phyloP scores from a whole-genome alignment of 2,329 filamentous ascomycete species.

The Penicillium occitanis region DNA sequence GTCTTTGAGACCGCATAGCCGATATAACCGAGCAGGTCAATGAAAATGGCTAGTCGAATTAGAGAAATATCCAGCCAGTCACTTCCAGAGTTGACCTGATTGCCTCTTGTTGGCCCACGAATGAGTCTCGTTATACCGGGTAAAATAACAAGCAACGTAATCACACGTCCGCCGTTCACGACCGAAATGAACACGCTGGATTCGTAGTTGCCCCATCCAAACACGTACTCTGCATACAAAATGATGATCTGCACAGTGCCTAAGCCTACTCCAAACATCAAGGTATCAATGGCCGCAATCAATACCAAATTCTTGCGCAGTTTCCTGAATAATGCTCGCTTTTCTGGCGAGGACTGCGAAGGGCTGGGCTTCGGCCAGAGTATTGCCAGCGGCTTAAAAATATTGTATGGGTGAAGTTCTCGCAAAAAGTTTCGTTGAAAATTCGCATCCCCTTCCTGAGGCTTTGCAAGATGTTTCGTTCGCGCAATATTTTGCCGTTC shows the following conservation, averaged over 20 bases:
- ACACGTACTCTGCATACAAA: constrained; percentile 77
- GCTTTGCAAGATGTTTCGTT: constrained; percentile 60
- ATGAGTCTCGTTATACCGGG: constrained; percentile 75
- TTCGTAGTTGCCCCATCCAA: constrained; percentile 79
- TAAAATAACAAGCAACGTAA: constrained; percentile 71
- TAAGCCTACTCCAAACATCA: constrained; percentile 78
- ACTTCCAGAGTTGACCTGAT: constrained; percentile 63
- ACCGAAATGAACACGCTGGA: constrained; percentile 77
- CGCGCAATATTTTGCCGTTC: constrained; percentile 68
- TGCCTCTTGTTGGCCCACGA: constrained; percentile 46
- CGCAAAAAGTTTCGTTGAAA: constrained; percentile 28
- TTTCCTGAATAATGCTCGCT: constrained; percentile 57
- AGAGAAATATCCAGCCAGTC: constrained; percentile 75
- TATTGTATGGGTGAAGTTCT: constrained; percentile 57
- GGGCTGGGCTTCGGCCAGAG: constrained; percentile 62
- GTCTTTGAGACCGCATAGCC: constrained; percentile 70
- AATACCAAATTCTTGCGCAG: constrained; percentile 80
- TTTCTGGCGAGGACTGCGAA: constrained; percentile 41
- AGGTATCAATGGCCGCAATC: constrained; percentile 75
- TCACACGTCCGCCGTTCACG: constrained; percentile 73
- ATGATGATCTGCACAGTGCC: constrained; percentile 78
- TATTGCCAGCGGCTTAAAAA: constrained; percentile 74
- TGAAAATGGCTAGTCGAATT: constrained; percentile 70
- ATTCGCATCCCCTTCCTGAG: constrained; percentile 33
- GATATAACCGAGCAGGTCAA: constrained; percentile 72